A percentile compares a stretch with the other conserved stretches of the same genome.
These are phyloP conservation scores for Cordyceps fumosorosea DNA, from an alignment of 2,329 filamentous ascomycete genomes.

Conservation along the genomic window DNA sequence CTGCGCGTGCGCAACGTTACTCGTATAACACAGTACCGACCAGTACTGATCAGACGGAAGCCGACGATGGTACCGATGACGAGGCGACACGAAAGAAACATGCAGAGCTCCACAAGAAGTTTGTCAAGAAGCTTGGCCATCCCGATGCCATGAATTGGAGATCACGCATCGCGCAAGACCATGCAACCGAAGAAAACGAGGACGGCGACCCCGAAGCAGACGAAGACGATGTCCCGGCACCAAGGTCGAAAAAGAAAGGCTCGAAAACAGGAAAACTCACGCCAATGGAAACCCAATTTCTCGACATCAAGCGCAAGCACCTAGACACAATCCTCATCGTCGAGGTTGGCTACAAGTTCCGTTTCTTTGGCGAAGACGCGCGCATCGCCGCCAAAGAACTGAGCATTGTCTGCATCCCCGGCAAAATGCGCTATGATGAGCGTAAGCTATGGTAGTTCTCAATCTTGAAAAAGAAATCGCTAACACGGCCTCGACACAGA, in stretches of 20 bases:
- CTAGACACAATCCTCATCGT: conserved; percentile 85
- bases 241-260: conserved; percentile 58
- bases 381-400: conserved; percentile 82
- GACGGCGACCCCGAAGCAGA: conserved; percentile 52
- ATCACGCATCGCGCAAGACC: conserved; percentile 49
- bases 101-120: conserved; percentile 70
- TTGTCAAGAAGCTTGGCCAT: conserved; percentile 83
- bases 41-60: conserved; percentile 30
- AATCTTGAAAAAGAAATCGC: background rate
- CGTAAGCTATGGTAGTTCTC: conserved; percentile 39
- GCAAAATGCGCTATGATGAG: conserved; percentile 90
- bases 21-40: conserved; percentile 21
- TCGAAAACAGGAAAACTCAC: conserved; percentile 73
- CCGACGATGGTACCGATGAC: conserved; percentile 42
- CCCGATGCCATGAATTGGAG: conserved; percentile 72
- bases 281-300: conserved; percentile 85
- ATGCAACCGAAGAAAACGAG: conserved; percentile 45
- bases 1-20: conserved; percentile 7
- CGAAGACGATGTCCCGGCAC: conserved; percentile 42
- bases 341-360: conserved; percentile 97
- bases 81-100: conserved; percentile 49
- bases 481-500: conserved; percentile 36
- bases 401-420: conserved; percentile 93
- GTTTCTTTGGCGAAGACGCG: conserved; percentile 94
- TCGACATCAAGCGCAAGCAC: conserved; percentile 89